A percentile compares a stretch with the other conserved stretches of the same genome.
Evolutionary conservation across 768 basidiomycete genomes (phyloP).

Genomic region (Macrolepiota albuminosa): DNA sequence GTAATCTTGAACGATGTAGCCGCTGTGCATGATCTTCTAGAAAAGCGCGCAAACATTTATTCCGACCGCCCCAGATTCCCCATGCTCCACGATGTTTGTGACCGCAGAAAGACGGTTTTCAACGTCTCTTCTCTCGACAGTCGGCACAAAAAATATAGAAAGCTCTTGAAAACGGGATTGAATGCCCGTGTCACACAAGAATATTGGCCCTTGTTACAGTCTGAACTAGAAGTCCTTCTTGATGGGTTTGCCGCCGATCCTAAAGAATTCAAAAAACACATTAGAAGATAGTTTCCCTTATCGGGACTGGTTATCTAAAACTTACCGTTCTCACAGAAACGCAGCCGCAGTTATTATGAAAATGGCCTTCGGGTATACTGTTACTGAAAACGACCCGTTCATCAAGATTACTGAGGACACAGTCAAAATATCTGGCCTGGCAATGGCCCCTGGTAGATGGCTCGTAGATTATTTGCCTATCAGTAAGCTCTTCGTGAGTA

Average conservation of each 20-base stretch:
- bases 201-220: slow-evolving; percentile 31
- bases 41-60: slow-evolving; percentile 46
- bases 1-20: slow-evolving; percentile 45
- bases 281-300: slow-evolving; percentile 28
- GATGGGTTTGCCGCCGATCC: slow-evolving; percentile 27
- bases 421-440: slow-evolving; percentile 35
- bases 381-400: slow-evolving; percentile 32
- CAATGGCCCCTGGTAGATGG: slow-evolving; percentile 37
- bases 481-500: slow-evolving; percentile 17
- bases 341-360: slow-evolving; percentile 37
- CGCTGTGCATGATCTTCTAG: slow-evolving; percentile 44
- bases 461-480: slow-evolving; percentile 39
- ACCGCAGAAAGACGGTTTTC: slow-evolving; percentile 36
- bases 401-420: slow-evolving; percentile 35
- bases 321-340: slow-evolving; percentile 21
- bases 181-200: slow-evolving; percentile 28
- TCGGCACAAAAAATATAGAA: slow-evolving; percentile 37
- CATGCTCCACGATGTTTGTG: slow-evolving; percentile 41
- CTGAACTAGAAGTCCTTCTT: slow-evolving; percentile 30
- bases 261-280: slow-evolving; percentile 26
- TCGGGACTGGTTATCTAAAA: neutral
- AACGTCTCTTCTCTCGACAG: slow-evolving; percentile 36
- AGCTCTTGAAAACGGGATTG: slow-evolving; percentile 32
- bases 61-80: slow-evolving; percentile 47
- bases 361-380: slow-evolving; percentile 37